These are phyloP conservation scores for Thymus quinquecostatus DNA, from an alignment of 257 asterid species.

Conservation along the genomic window DNA sequence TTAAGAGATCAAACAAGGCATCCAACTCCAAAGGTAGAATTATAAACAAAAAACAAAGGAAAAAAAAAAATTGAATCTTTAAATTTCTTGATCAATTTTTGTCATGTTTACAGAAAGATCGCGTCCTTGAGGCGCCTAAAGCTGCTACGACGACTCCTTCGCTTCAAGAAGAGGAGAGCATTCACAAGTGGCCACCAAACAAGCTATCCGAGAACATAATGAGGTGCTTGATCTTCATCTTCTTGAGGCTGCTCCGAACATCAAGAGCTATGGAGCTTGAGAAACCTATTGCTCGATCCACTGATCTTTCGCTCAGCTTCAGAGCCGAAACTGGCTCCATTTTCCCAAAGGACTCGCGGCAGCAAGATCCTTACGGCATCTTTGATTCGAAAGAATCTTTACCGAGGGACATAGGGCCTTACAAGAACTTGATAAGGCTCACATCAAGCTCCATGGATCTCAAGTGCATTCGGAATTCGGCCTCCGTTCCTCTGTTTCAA, in stretches of 20 bases:
- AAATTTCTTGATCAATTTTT: background rate
- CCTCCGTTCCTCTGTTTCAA: conserved; percentile 63
- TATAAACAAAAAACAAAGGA: conserved; percentile 39
- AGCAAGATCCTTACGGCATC: conserved; percentile 85
- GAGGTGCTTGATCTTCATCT: conserved; percentile 77
- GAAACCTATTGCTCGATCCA: conserved; percentile 58
- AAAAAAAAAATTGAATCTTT: background rate
- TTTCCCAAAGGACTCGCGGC: conserved; percentile 64
- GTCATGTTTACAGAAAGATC: conserved; percentile 50
- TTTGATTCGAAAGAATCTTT: conserved; percentile 67
- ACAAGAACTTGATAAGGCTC: conserved; percentile 77
- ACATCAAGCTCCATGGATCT: conserved; percentile 68
- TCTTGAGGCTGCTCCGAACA: conserved; percentile 67
- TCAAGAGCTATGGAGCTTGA: conserved; percentile 74
- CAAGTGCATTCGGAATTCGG: conserved; percentile 67
- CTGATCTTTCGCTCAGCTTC: conserved; percentile 67
- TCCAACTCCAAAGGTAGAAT: conserved; percentile 63
- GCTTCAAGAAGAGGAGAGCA: conserved; percentile 60
- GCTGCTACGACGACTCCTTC: conserved; percentile 45
- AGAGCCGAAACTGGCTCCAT: conserved; percentile 58
- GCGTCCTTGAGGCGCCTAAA: conserved; percentile 32
- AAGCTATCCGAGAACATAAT: conserved; percentile 84
- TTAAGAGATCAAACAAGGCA: conserved; percentile 51
- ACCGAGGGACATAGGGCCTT: conserved; percentile 79
- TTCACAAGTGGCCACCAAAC: conserved; percentile 70